A percentile compares a stretch with the other conserved stretches of the same genome.
Evolutionary conservation across 345 rosid genomes (phyloP).

Genomic region (Abelmoschus esculentus): DNA sequence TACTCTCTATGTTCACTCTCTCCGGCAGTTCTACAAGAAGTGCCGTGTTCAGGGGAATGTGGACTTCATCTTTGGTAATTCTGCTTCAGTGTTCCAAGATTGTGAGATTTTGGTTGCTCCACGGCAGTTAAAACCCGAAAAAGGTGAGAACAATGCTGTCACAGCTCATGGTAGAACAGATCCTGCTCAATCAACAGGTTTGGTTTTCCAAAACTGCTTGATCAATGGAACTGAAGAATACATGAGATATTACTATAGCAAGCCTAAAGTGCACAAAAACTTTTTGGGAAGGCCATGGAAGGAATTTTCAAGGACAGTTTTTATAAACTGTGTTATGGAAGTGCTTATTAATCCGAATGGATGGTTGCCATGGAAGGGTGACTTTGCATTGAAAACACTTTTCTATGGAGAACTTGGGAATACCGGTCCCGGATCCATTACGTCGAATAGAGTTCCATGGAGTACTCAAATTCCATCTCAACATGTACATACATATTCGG

Average conservation of each 20-base stretch:
- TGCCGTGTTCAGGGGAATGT: conserved; percentile 84
- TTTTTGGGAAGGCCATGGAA: conserved; percentile 95
- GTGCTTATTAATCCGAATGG: conserved; percentile 52
- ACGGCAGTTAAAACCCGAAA: conserved; percentile 59
- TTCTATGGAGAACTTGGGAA: conserved; percentile 78
- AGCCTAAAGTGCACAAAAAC: conserved; percentile 58
- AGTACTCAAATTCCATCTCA: conserved; percentile 61
- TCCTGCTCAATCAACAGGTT: conserved; percentile 72
- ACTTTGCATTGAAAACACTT: conserved; percentile 62
- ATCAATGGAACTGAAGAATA: conserved; percentile 77
- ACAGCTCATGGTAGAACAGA: conserved; percentile 88
- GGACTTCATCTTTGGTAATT: conserved; percentile 90
- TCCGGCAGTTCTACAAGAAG: conserved; percentile 73
- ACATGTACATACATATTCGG: conserved; percentile 44
- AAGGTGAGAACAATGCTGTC: conserved; percentile 66
- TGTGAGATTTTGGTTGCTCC: conserved; percentile 54
- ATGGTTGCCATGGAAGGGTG: conserved; percentile 79
- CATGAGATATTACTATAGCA: conserved; percentile 46
- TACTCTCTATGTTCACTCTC: conserved; percentile 75
- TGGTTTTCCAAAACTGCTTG: conserved; percentile 62
- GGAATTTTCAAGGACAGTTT: conserved; percentile 78
- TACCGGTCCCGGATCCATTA: conserved; percentile 53
- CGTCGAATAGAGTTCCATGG: conserved; percentile 61
- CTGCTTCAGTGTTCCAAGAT: conserved; percentile 78
- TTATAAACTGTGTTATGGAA: conserved; percentile 46